These are phyloP conservation scores for Aspergillus aculeatinus DNA, from an alignment of 2,329 filamentous ascomycete genomes.

Conservation along the genomic window DNA sequence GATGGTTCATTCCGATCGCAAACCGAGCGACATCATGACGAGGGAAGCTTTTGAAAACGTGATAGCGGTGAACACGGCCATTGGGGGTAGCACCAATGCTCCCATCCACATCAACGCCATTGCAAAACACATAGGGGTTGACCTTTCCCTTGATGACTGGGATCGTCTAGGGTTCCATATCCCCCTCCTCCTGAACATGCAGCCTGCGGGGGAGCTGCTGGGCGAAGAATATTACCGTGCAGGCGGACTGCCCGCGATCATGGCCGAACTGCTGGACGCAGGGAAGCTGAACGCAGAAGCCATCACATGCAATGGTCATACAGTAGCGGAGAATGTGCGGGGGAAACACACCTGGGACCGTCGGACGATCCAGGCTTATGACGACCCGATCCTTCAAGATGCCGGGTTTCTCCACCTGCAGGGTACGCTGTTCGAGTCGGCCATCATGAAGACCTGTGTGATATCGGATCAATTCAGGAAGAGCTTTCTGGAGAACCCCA, in stretches of 20 bases:
- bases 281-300: slow-evolving; percentile 47
- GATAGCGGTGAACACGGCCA: slow-evolving; percentile 55
- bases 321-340: slow-evolving; percentile 44
- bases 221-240: slow-evolving; percentile 57
- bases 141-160: slow-evolving; percentile 55
- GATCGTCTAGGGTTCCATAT: slow-evolving; percentile 52
- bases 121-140: slow-evolving; percentile 54
- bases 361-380: slow-evolving; percentile 47
- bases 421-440: slow-evolving; percentile 52
- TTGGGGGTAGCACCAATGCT: slow-evolving; percentile 58
- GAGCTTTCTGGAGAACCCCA: slow-evolving; percentile 47
- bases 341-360: slow-evolving; percentile 53
- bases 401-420: slow-evolving; percentile 54
- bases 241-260: slow-evolving; percentile 54
- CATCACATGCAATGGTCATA: slow-evolving; percentile 50
- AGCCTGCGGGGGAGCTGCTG: slow-evolving; percentile 54
- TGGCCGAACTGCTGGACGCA: slow-evolving; percentile 54
- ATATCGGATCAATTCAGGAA: slow-evolving; percentile 49
- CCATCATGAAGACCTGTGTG: slow-evolving; percentile 56
- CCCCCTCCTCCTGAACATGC: slow-evolving; percentile 56
- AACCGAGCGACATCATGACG: slow-evolving; percentile 57
- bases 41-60: slow-evolving; percentile 57
- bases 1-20: slow-evolving; percentile 51
- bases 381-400: slow-evolving; percentile 48
- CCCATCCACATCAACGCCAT: slow-evolving; percentile 58